Conservation (phyloP, 768 basidiomycete species). For the Agaricus sinodeliciosus region DNA sequence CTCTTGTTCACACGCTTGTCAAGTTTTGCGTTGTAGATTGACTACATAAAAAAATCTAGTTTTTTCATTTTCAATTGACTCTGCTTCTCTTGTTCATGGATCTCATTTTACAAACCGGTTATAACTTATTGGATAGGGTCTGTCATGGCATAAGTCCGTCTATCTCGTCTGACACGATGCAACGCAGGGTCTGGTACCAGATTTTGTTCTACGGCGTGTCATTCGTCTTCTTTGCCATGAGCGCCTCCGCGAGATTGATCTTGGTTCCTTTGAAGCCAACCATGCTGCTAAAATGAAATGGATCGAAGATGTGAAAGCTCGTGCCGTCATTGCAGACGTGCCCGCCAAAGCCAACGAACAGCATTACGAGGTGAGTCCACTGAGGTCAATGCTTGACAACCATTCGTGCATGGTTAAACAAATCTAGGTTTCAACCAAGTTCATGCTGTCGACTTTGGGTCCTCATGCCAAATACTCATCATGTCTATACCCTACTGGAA, state of each 20-base stretch:
- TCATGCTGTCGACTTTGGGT: slow-evolving; percentile 61
- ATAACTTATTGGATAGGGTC: slow-evolving; percentile 24
- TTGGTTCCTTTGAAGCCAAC: slow-evolving; percentile 51
- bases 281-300: slow-evolving; percentile 62
- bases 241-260: slow-evolving; percentile 53
- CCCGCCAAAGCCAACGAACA: slow-evolving; percentile 69
- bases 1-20: neutral
- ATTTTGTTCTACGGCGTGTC: slow-evolving; percentile 35
- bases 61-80: neutral
- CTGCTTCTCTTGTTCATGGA: slow-evolving; percentile 11
- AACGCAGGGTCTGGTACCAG: slow-evolving; percentile 53
- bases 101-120: slow-evolving; percentile 28
- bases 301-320: slow-evolving; percentile 48
- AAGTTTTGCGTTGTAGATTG: neutral
- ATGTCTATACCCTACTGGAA: slow-evolving; percentile 56
- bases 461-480: slow-evolving; percentile 63
- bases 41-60: too few species aligned
- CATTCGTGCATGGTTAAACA: too few species aligned
- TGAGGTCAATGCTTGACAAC: too few species aligned
- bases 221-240: slow-evolving; percentile 40
- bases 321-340: slow-evolving; percentile 49
- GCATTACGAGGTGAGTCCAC: slow-evolving; percentile 56
- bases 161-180: neutral
- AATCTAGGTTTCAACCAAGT: slow-evolving; percentile 46
- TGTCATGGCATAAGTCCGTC: neutral